Percentiles rank a stretch among this genome's conserved stretches.
phyloP scores from a whole-genome alignment of 139 green algal genomes.

The Chlamydomonas asymmetrica region DNA sequence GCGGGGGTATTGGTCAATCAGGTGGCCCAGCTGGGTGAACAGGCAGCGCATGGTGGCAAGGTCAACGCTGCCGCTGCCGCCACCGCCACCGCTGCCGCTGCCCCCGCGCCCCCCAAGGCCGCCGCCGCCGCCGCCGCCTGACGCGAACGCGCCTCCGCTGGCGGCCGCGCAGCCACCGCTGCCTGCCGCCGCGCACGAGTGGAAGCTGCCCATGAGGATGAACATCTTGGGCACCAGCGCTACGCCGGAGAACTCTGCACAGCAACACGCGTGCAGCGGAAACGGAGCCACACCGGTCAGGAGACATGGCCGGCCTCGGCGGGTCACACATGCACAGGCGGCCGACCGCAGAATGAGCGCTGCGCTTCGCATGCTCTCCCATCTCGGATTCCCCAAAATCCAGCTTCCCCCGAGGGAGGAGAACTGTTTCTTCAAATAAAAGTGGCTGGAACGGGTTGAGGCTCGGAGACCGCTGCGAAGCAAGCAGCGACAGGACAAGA shows the following conservation, averaged over 20 bases:
- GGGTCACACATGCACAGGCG: neutral
- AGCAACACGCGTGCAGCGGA: neutral
- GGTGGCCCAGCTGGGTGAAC: slow-evolving; percentile 69
- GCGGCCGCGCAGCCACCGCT: neutral
- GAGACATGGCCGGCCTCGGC: neutral
- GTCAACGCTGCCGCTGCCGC: slow-evolving; percentile 26
- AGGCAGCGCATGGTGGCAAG: slow-evolving; percentile 53
- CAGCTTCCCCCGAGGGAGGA: too few species aligned
- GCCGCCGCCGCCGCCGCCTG: slow-evolving; percentile 1
- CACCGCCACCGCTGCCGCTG: slow-evolving; percentile 10
- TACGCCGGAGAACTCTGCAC: slow-evolving; percentile 67
- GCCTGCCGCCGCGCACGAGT: slow-evolving; percentile 39
- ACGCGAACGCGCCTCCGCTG: too few species aligned
- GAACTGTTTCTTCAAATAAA: too few species aligned
- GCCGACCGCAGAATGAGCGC: neutral
- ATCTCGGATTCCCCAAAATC: neutral
- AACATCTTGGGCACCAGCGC: slow-evolving; percentile 70
- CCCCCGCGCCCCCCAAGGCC: neutral
- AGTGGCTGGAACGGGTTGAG: too few species aligned
- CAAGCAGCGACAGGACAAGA: too few species aligned
- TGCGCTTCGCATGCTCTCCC: neutral
- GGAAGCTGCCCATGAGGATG: slow-evolving; percentile 90
- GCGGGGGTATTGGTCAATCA: slow-evolving; percentile 66
- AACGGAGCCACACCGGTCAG: neutral
- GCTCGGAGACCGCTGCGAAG: too few species aligned